These are phyloP conservation scores for Chamaenerion angustifolium DNA, from an alignment of 345 rosid species.

Conservation along the genomic window DNA sequence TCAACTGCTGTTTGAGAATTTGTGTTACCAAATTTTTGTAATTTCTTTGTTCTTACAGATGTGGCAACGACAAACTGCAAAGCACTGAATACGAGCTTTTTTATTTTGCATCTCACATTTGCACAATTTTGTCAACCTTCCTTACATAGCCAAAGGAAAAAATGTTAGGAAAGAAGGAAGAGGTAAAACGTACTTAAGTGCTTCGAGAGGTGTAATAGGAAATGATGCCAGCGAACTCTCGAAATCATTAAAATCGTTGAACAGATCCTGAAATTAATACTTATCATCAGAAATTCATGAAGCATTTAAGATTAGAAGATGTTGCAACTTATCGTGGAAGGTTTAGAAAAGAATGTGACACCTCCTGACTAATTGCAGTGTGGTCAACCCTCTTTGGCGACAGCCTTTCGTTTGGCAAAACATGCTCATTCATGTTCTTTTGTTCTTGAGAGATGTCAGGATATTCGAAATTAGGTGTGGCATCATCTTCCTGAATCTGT, in stretches of 20 bases:
- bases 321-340: neutral
- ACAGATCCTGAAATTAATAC: constrained; percentile 49
- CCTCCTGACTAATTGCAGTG: constrained; percentile 51
- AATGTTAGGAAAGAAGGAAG: neutral
- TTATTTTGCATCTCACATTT: too few relatives aligned
- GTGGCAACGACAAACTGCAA: too few relatives aligned
- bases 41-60: too few relatives aligned
- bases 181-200: constrained; percentile 3
- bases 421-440: constrained; percentile 25
- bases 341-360: constrained; percentile 8
- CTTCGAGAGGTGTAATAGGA: constrained; percentile 79
- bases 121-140: neutral
- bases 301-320: too few relatives aligned
- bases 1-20: neutral
- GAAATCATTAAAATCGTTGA: constrained; percentile 48
- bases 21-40: neutral
- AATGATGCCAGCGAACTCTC: constrained; percentile 68
- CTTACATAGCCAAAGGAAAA: neutral
- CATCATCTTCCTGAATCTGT: constrained; percentile 71
- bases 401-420: constrained; percentile 16
- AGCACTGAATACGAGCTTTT: too few relatives aligned
- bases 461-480: constrained; percentile 37
- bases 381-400: constrained; percentile 33
- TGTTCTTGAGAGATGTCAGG: constrained; percentile 27
- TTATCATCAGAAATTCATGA: neutral